Percentiles rank a stretch among this genome's conserved stretches.
These are phyloP conservation scores for Begonia peltatifolia DNA, from an alignment of 306 rosid species.

Conservation along the genomic window DNA sequence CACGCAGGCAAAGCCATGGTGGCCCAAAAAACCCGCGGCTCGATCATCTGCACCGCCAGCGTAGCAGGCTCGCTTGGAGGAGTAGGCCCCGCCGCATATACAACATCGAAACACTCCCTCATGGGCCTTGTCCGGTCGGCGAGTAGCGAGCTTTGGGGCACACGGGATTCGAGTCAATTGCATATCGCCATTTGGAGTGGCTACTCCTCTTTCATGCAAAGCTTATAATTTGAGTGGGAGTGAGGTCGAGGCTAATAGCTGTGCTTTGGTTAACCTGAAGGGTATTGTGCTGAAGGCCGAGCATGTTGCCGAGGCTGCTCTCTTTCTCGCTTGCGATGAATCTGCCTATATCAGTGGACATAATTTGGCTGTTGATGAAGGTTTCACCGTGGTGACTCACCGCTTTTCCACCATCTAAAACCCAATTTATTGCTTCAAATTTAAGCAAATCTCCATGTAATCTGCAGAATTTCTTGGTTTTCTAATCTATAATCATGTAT, in stretches of 20 bases:
- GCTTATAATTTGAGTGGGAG: constrained; percentile 29
- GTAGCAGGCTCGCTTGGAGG: constrained; percentile 58
- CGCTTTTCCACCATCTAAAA: constrained; percentile 8
- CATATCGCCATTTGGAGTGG: constrained; percentile 76
- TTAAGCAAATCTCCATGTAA: constrained; percentile 12
- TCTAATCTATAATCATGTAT: neutral
- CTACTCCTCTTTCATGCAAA: constrained; percentile 55
- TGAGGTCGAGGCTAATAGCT: constrained; percentile 31
- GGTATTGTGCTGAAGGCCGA: constrained; percentile 54
- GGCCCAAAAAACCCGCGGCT: constrained; percentile 26
- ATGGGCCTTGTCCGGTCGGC: constrained; percentile 52
- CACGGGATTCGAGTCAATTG: constrained; percentile 73
- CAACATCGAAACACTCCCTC: constrained; percentile 58
- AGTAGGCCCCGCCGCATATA: constrained; percentile 47
- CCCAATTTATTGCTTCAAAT: neutral
- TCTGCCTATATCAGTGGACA: constrained; percentile 64
- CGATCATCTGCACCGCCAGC: constrained; percentile 74
- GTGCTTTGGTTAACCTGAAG: constrained; percentile 40
- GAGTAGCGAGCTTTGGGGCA: constrained; percentile 66
- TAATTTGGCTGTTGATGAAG: constrained; percentile 74
- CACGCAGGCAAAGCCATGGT: constrained; percentile 73
- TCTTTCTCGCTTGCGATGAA: constrained; percentile 78
- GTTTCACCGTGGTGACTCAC: constrained; percentile 43
- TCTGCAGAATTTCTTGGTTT: constrained; percentile 8
- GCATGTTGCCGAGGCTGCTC: constrained; percentile 71